Evolutionary conservation across 2,329 filamentous ascomycete genomes (phyloP).

Genomic region (Diplodia mutila): DNA sequence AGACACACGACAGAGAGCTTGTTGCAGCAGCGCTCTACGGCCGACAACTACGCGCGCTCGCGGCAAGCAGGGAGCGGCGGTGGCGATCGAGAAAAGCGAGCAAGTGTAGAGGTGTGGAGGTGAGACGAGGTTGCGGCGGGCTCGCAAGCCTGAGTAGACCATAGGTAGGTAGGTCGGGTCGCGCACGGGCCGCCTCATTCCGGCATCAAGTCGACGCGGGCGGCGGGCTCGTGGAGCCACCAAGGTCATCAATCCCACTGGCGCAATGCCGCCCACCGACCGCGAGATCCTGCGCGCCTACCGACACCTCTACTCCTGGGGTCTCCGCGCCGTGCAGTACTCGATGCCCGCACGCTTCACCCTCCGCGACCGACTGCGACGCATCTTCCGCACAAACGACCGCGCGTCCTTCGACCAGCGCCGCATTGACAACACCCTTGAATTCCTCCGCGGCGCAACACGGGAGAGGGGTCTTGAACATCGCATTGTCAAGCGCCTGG

Average conservation of each 20-base stretch:
- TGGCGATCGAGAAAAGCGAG: neutral
- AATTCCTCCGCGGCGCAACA: constrained; percentile 70
- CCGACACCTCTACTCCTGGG: constrained; percentile 67
- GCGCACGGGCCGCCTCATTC: constrained; percentile 6
- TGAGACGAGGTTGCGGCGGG: constrained; percentile 19
- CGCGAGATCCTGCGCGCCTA: constrained; percentile 64
- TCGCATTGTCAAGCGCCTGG: constrained; percentile 69
- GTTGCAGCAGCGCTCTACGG: neutral
- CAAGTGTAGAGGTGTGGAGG: neutral
- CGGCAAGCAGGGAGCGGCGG: neutral
- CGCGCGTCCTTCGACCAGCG: constrained; percentile 41
- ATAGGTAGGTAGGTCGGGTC: too few relatives aligned
- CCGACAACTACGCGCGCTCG: constrained; percentile 4
- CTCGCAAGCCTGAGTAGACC: constrained; percentile 2
- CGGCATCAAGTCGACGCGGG: neutral
- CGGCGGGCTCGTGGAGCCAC: too few relatives aligned
- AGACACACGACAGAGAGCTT: neutral
- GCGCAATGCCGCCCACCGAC: constrained; percentile 11
- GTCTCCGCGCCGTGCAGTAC: constrained; percentile 73
- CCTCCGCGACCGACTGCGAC: constrained; percentile 56
- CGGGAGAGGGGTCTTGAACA: constrained; percentile 70
- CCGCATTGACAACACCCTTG: constrained; percentile 66
- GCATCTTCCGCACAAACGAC: constrained; percentile 44
- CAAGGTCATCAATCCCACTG: neutral
- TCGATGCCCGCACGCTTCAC: constrained; percentile 69